Base-by-base conservation (phyloP, 805 yeast species). In the Metschnikowia matae region DNA sequence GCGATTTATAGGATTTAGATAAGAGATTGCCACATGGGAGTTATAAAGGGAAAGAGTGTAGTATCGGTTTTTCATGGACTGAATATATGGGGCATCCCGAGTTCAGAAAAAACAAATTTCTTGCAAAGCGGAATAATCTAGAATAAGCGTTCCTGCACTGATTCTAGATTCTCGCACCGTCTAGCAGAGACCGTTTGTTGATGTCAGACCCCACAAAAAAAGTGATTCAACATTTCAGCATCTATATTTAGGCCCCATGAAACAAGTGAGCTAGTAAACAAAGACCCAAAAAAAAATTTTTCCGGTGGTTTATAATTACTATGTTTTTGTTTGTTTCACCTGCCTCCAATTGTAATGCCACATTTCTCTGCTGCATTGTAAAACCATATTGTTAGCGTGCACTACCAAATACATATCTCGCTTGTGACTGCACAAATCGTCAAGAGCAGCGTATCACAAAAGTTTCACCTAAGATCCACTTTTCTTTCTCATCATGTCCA, bases 381-480 rank as follows among this genome's bases (percentile, higher is more conserved):
- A 23, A 31, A 14, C 34, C 13, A 4, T 26, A 5, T 39, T 10
- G 43, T 15, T 33, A n/a, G 43, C 34, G 43, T 15, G 43, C 43
- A 40, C 34, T 21, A 15, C 43, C 33, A 40, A 26, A 40, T 13
- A 7, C 33, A 10, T 14, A 21, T 21, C 31, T 40, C 20, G 17
- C 33, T 40, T 32, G 45, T 20, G 45, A 32, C 34, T 42, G 45
- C 45, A 42, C 29, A 42, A n/a, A 42, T 41, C 15, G 44, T 20
- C 23, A n/a, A 5, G 17, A 6, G 43, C 43, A 40, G 32, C 38
- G 45, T 32, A 29, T 34, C 38, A 32, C 45, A 33, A 42, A 42
- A 42, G 29, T 18, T 33, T 15, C 17, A 33, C 26, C 6, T 7
- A 3, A 15, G 20, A 26, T 15, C 34, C 21, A 20, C 29, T 18